A percentile compares a stretch with the other conserved stretches of the same genome.
These are phyloP conservation scores for Tylopilus subfusipes DNA, from an alignment of 768 basidiomycete genomes.

Conservation along the genomic window DNA sequence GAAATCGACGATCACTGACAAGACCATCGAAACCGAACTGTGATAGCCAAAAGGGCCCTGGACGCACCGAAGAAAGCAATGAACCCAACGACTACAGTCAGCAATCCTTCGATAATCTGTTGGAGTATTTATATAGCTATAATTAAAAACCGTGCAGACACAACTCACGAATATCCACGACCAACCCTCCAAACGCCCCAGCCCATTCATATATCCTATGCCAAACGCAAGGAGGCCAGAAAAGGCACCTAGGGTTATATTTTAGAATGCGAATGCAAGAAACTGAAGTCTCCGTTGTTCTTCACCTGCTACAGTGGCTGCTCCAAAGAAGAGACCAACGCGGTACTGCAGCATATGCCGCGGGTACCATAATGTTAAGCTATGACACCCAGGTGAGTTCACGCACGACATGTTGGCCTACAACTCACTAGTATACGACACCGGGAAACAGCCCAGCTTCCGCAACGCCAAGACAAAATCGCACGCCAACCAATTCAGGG, in stretches of 20 bases:
- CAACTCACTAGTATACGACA: constrained; percentile 63
- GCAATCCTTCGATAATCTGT: constrained; percentile 40
- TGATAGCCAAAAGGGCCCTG: background rate
- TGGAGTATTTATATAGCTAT: background rate
- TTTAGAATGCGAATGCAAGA: background rate
- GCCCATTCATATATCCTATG: constrained; percentile 51
- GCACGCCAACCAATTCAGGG: constrained; percentile 54
- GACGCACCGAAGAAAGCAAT: constrained; percentile 48
- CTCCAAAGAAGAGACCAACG: constrained; percentile 61
- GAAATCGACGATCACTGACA: constrained; percentile 55
- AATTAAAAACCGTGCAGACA: too few species aligned
- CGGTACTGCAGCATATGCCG: constrained; percentile 57
- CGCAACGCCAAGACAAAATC: constrained; percentile 58
- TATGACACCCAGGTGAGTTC: constrained; percentile 17
- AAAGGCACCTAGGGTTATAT: constrained; percentile 41
- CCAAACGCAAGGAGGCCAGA: constrained; percentile 57
- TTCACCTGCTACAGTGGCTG: constrained; percentile 55
- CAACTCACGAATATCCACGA: constrained; percentile 62
- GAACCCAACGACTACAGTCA: constrained; percentile 54
- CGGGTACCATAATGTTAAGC: constrained; percentile 68
- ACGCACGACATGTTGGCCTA: too few species aligned
- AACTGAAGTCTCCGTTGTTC: background rate
- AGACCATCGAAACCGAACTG: background rate
- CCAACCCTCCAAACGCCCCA: constrained; percentile 50
- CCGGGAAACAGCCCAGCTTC: constrained; percentile 75